Evolutionary conservation across 495 filamentous ascomycete genomes (phyloP), one percentile per base, ranked within the genome.

Genomic region (Aspergillus kassunensis): DNA sequence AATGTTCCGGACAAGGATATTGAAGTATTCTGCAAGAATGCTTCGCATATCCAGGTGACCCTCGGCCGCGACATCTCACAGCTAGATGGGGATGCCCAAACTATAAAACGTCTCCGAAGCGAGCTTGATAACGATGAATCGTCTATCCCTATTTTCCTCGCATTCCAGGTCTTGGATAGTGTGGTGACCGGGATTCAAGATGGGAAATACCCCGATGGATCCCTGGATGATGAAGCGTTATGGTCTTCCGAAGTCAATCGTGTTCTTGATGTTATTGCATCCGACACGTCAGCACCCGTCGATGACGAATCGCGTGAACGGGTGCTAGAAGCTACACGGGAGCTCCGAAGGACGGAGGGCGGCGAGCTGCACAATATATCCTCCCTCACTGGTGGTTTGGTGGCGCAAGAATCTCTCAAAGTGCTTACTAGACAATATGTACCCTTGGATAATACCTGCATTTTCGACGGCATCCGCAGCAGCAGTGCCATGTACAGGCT

Each of bases 381-480:
- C n/a, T 84, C 91, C 20, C 67, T 97, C 41, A 87, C 86, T 7
- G 93, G 95, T 16, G 95, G 93, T 0, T 84, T 99, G 70, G 87
- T 95, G 20, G 89, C 91, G 24, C 93, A 99, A 71, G 93, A 99
- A 74, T 80, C 90, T 24, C 90, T 97, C 65, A 99, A 99, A 77
- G 85, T 96, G 23, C 78, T 97, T 53, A 99, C 93, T 42, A 84
- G 89, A 68, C 93, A 99, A 77, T 99, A 99, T 74, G 80, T 96
- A 11, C 93, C 93, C 15, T 81, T 96, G 48, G 90, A 97, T 62
- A 93, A 96, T 66, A 92, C 88, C 9, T 92, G 90, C 65, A 75
- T 97, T 48, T 96, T 95, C 64, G 91, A 97, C 73, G 93, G 93
- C 39, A 85, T 96, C 19, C 73, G 66, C 51, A 95, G 91, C 69